Evolutionary conservation across 805 yeast genomes (phyloP), one percentile per base, ranked within the genome.

Genomic region (Isabelozyma heimii): DNA sequence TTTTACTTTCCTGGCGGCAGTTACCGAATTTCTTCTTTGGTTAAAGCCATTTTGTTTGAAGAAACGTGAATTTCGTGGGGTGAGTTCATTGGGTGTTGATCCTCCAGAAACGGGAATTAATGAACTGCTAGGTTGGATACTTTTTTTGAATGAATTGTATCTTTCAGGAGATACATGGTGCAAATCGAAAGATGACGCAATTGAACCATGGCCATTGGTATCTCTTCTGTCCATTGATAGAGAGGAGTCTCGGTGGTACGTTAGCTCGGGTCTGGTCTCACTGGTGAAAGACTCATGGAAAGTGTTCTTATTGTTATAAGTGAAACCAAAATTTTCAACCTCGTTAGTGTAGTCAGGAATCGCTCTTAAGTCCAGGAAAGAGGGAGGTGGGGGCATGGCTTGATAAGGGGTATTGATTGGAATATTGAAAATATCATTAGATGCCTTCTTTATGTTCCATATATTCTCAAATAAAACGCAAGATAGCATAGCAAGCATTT

Each of bases 401-500:
- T 63, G 66, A 49, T 77, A 75, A 3, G 82, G 80, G 6, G 82
- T 73, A 55, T 77, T 76, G 46, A 79, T 65, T 0, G 83, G 80
- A 9, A 77, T 60, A 45, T 65, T 66, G 46, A 62, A 58, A 24
- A 46, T 40, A 6, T 57, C 58, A 4, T 61, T 53, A 14, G 52
- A 52, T 45, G 59, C 58, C 14, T 51, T 55, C 15, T 47, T 49
- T 12, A 58, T 26, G 43, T 61, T 63, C 24, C 44, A 47, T 12
- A 57, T 42, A 55, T 75, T 77, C 58, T 75, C 87, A 58, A 72
- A 75, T 48, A 88, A 66, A 4, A 89, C 75, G 66, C 96, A 89
- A 3, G 92, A 81, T 54, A 91, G 66, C 90, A 89, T 87, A 0
- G 96, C 97, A 20, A 91, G 70, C 96, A 92, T 89, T 63, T 92